phyloP scores from a whole-genome alignment of 2,329 filamentous ascomycete genomes.

The Metarhizium guizhouense region DNA sequence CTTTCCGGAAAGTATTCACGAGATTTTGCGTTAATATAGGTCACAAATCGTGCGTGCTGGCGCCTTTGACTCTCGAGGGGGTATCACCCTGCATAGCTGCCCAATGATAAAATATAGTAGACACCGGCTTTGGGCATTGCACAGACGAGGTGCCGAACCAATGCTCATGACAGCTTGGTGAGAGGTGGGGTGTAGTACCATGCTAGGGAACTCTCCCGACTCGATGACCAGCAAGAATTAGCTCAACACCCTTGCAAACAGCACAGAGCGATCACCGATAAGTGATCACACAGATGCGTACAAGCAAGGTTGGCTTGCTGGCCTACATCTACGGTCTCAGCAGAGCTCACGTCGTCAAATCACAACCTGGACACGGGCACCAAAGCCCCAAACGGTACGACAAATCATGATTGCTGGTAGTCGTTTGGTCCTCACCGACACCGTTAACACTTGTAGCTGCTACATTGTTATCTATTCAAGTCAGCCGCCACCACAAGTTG shows the following conservation, averaged over 20 bases:
- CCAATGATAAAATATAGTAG: neutral
- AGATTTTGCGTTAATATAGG: neutral
- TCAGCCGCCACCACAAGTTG: too few relatives aligned
- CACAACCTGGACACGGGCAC: neutral
- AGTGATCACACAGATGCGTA: neutral
- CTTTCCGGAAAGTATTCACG: neutral
- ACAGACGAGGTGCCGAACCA: neutral
- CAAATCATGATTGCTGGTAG: neutral
- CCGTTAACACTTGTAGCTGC: too few relatives aligned
- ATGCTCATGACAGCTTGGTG: neutral
- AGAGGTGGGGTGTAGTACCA: too few relatives aligned
- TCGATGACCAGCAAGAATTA: neutral
- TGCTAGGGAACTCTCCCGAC: too few relatives aligned
- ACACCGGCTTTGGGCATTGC: neutral
- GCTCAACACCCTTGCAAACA: neutral
- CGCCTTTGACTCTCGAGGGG: neutral
- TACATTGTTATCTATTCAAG: too few relatives aligned
- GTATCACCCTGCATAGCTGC: neutral
- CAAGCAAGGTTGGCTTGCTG: neutral
- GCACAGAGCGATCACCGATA: neutral
- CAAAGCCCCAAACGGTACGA: neutral
- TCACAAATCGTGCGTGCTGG: neutral
- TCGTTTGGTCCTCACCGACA: too few relatives aligned
- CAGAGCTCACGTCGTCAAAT: neutral
- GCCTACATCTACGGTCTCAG: neutral